A percentile compares a stretch with the other conserved stretches of the same genome.
These are phyloP conservation scores for Penicillium sp. DNA, from an alignment of 2,329 filamentous ascomycete species.

Conservation along the genomic window DNA sequence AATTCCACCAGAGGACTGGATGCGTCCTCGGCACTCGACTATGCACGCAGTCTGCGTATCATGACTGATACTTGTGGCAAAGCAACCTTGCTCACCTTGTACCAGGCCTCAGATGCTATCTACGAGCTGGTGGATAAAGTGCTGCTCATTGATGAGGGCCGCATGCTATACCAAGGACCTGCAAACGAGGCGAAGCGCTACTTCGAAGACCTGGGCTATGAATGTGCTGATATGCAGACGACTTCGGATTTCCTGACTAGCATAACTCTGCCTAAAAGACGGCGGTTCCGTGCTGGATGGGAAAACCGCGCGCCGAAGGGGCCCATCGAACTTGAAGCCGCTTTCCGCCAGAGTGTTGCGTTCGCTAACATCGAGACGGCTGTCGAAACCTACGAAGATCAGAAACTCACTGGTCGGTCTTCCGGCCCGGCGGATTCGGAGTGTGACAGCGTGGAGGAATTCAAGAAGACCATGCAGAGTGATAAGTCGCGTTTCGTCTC, in stretches of 20 bases:
- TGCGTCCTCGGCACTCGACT: constrained; percentile 71
- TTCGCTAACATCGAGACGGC: constrained; percentile 60
- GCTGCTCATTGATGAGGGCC: constrained; percentile 68
- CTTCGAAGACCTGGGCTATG: constrained; percentile 62
- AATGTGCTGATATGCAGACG: constrained; percentile 59
- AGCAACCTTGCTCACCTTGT: constrained; percentile 65
- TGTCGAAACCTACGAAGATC: constrained; percentile 57
- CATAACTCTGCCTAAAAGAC: constrained; percentile 67
- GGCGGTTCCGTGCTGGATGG: constrained; percentile 62
- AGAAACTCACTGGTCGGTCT: constrained; percentile 33
- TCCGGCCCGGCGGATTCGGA: constrained; percentile 44
- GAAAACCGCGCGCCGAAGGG: constrained; percentile 65
- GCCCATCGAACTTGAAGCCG: constrained; percentile 63
- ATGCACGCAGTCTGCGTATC: constrained; percentile 62
- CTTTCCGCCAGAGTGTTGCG: constrained; percentile 61
- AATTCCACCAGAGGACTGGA: constrained; percentile 73
- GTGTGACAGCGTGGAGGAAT: constrained; percentile 40
- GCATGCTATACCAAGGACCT: constrained; percentile 62
- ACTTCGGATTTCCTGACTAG: constrained; percentile 72
- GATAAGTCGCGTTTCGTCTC: constrained; percentile 54
- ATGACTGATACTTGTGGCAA: constrained; percentile 71
- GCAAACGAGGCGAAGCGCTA: constrained; percentile 58
- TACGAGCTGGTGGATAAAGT: constrained; percentile 73
- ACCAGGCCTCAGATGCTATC: constrained; percentile 65
- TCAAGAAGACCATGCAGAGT: constrained; percentile 61